These are phyloP conservation scores for Begonia fuchsioides DNA, from an alignment of 306 rosid genomes.

Conservation along the genomic window DNA sequence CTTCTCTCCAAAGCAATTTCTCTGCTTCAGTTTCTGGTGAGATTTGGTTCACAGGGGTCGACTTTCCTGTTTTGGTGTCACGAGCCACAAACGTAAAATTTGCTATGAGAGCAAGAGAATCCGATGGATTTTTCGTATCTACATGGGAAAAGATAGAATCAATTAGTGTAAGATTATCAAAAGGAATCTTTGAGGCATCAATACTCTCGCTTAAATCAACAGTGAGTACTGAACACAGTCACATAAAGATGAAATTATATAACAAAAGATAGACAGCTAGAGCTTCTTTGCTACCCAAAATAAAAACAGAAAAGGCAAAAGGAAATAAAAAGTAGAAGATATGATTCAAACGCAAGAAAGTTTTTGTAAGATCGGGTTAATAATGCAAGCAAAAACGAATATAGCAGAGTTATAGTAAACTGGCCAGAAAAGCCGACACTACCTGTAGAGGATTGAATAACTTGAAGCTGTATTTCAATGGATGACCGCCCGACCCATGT, in stretches of 20 bases:
- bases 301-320: no score
- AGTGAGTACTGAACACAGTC: no score
- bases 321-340: no score
- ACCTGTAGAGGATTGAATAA: slow-evolving; percentile 41
- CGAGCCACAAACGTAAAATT: slow-evolving; percentile 90
- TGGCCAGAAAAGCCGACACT: not conserved
- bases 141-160: not conserved
- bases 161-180: no score
- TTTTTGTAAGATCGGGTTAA: no score
- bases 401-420: not conserved
- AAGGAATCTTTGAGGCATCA: no score
- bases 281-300: no score
- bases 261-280: no score
- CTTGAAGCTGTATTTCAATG: slow-evolving; percentile 65
- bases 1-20: slow-evolving; percentile 59
- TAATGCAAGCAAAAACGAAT: no score
- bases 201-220: no score
- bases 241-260: no score
- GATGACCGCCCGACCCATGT: slow-evolving; percentile 85
- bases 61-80: slow-evolving; percentile 51
- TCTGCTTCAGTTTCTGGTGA: slow-evolving; percentile 48
- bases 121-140: slow-evolving; percentile 22
- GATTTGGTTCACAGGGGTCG: slow-evolving; percentile 49
- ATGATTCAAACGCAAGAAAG: no score
- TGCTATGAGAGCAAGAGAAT: slow-evolving; percentile 44